Evolutionary conservation across 1,139 yeast genomes (phyloP), one percentile per base, ranked within the genome.

Genomic region (Diutina mesorugosa): DNA sequence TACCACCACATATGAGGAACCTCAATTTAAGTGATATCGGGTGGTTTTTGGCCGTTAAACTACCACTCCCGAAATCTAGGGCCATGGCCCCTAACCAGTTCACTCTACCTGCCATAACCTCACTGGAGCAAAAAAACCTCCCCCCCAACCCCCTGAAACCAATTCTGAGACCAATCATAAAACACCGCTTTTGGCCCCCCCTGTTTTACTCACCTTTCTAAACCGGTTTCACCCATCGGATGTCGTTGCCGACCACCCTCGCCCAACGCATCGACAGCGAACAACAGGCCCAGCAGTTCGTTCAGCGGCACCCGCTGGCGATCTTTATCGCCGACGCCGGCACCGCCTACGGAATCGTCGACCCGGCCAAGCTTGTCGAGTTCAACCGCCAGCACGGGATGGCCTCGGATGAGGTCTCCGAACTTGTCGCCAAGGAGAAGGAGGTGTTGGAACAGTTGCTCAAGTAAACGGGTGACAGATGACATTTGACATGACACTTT

Each of bases 271-370:
- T 50, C 18, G 53, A 50, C 18, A 50, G 32, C 16, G 53, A 50
- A 50, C 53, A 50, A 32, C 53, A 50, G 28, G 53, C 53, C 6
- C 53, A 32, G 21, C 45, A 30, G 53, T 50, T 50, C 16, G 53
- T 50, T 7, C 6, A 32, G n/a, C 26, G 32, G 41, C 21, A 30
- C 29, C 53, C 53, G 10, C 53, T 28, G 45, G 53, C 26, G 16
- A 32, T 50, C 6, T 50, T 50, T 18, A 38, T 50, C 12, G 45
- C 41, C n/a, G 53, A 50, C 16, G 14, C 28, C 14, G 53, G 53
- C 29, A 16, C 5, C 12, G 32, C 53, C 45, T 50, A 50, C 45
- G 53, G 53, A 7, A 32, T 50, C 21, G 32, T 38, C 35, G 53
- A 50, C n/a, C 53, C 53, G 9, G 45, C 41, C 16, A 50, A 50